These are phyloP conservation scores for Magnolia kwangsiensis DNA, from an alignment of 164 flowering plant species.

Conservation along the genomic window DNA sequence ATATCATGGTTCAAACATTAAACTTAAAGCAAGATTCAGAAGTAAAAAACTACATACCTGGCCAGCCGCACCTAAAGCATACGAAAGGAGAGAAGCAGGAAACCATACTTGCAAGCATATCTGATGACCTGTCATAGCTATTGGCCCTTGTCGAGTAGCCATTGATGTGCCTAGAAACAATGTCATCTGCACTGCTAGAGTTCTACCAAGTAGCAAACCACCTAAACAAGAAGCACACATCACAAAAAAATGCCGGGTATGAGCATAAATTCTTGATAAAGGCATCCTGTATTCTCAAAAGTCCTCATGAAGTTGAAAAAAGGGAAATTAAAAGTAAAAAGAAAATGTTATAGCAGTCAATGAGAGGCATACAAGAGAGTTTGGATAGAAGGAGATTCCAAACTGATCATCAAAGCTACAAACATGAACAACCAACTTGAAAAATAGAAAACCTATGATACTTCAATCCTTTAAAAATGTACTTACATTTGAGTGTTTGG, in stretches of 20 bases:
- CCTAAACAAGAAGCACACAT: slow-evolving; percentile 34
- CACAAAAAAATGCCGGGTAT: not conserved
- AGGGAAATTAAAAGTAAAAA: no score
- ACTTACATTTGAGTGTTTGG: no score
- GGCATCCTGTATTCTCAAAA: not conserved
- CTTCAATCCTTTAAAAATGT: no score
- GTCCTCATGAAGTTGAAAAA: no score
- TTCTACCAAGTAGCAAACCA: slow-evolving; percentile 92
- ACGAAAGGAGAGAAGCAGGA: slow-evolving; percentile 91
- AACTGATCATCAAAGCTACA: no score
- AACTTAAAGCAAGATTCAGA: not conserved
- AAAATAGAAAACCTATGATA: no score
- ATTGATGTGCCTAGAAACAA: slow-evolving; percentile 87
- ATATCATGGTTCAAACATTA: not conserved
- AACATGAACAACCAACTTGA: no score
- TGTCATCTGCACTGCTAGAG: slow-evolving; percentile 73
- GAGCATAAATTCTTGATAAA: not conserved
- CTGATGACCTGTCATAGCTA: slow-evolving; percentile 98
- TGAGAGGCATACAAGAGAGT: no score
- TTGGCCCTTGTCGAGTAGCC: slow-evolving; percentile 97
- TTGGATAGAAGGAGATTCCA: no score
- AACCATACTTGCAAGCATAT: slow-evolving; percentile 96
- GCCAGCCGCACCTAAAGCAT: slow-evolving; percentile 85
- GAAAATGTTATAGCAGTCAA: no score
- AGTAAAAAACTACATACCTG: slow-evolving; percentile 52